These are phyloP conservation scores for Neofusicoccum umdonicola DNA, from an alignment of 2,329 filamentous ascomycete genomes.

Conservation along the genomic window DNA sequence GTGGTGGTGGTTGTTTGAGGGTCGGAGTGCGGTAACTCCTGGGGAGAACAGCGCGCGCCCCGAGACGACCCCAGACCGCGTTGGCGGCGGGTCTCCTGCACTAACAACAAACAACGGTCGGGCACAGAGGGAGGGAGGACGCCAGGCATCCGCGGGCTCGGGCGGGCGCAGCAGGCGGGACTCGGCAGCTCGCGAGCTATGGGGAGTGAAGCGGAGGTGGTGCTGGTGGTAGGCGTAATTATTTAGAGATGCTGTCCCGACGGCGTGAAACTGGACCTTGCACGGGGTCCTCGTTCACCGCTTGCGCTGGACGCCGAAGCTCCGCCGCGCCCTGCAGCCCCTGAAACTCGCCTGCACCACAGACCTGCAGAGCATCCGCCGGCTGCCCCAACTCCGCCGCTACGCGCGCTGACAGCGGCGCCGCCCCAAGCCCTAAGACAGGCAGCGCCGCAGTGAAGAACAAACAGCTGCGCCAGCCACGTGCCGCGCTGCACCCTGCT, in stretches of 20 bases:
- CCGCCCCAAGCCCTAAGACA: not conserved
- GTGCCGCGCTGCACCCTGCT: not conserved
- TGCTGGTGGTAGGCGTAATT: not conserved
- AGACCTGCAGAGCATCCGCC: not conserved
- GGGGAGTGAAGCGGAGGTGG: not conserved
- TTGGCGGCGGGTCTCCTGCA: not conserved
- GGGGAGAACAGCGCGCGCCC: constrained; percentile 15
- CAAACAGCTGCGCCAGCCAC: not conserved
- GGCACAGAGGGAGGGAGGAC: not conserved
- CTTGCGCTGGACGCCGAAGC: not conserved
- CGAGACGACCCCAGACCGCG: constrained; percentile 11
- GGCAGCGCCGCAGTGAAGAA: not conserved
- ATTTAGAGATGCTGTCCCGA: constrained; percentile 16
- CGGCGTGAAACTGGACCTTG: constrained; percentile 15
- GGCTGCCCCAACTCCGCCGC: not conserved
- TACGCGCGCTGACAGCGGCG: not conserved
- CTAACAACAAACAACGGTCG: constrained; percentile 7
- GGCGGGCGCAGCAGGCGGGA: not conserved
- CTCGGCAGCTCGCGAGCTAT: not conserved
- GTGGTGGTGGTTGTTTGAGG: not conserved
- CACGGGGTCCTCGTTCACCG: constrained; percentile 11
- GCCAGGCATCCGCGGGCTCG: not conserved
- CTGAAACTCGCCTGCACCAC: not conserved
- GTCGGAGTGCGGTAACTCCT: constrained; percentile 14
- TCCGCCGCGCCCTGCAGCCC: constrained; percentile 3